phyloP scores from a whole-genome alignment of 129 eudicot species.

The Ambrosia artemisiifolia region DNA sequence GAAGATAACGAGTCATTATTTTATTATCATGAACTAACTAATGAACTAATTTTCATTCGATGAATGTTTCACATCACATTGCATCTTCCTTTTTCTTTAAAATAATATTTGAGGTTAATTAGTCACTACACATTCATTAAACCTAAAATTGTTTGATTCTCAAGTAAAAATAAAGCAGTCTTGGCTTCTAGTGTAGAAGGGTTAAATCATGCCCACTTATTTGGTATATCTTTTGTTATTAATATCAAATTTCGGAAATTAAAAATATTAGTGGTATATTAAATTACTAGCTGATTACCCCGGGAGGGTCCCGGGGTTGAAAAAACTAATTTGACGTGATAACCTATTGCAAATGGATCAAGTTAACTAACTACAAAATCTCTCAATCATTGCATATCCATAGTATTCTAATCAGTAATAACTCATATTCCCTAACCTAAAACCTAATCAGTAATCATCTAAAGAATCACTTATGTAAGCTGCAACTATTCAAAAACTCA shows the following conservation, averaged over 20 bases:
- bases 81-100: not conserved
- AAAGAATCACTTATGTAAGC: too few relatives aligned
- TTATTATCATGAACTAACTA: not conserved
- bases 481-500: too few relatives aligned
- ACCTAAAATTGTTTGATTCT: not conserved
- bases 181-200: constrained; percentile 6
- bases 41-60: not conserved
- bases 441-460: too few relatives aligned
- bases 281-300: too few relatives aligned
- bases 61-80: not conserved
- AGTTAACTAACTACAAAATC: too few relatives aligned
- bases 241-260: not conserved
- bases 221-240: constrained; percentile 10
- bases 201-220: constrained; percentile 12
- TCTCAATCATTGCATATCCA: too few relatives aligned
- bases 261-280: not conserved
- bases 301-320: too few relatives aligned
- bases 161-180: not conserved
- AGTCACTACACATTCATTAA: constrained; percentile 1
- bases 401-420: too few relatives aligned
- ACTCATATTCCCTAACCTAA: too few relatives aligned
- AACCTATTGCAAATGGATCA: too few relatives aligned
- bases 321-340: too few relatives aligned
- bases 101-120: constrained; percentile 14
- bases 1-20: not conserved